Conservation (phyloP, 2,329 filamentous ascomycete genomes). For the Aspergillus costaricaensis region DNA sequence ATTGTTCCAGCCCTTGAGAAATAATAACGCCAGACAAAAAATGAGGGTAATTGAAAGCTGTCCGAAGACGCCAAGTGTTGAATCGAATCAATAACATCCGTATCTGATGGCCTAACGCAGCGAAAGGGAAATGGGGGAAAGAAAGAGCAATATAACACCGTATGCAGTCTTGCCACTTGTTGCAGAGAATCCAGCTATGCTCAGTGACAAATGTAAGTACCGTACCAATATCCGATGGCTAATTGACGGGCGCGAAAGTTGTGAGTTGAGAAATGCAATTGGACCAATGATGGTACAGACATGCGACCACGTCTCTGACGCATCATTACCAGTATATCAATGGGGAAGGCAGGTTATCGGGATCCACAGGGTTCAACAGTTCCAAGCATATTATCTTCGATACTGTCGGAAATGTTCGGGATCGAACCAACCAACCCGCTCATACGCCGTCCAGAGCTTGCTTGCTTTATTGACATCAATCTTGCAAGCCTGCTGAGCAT, state of each 20-base stretch:
- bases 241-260: background rate
- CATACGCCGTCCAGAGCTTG: constrained; percentile 86
- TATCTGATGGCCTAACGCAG: background rate
- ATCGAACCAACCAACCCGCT: constrained; percentile 82
- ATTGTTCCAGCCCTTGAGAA: background rate
- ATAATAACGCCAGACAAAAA: background rate
- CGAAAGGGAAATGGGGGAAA: background rate
- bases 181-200: constrained; percentile 15
- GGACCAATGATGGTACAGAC: background rate
- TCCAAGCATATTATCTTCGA: constrained; percentile 27
- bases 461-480: constrained; percentile 98
- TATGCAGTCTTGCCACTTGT: background rate
- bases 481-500: constrained; percentile 94
- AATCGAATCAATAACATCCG: background rate
- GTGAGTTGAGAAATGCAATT: background rate
- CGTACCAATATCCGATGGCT: background rate
- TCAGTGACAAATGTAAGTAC: constrained; percentile 1
- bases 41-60: background rate
- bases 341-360: background rate
- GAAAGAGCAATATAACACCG: background rate
- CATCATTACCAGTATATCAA: background rate
- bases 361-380: background rate
- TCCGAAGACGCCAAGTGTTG: background rate
- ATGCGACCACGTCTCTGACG: constrained; percentile 14
- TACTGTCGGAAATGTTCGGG: constrained; percentile 52